Base-by-base conservation (phyloP, 1,284 basidiomycete genomes). In the Lentinula novae-zelandiae region DNA sequence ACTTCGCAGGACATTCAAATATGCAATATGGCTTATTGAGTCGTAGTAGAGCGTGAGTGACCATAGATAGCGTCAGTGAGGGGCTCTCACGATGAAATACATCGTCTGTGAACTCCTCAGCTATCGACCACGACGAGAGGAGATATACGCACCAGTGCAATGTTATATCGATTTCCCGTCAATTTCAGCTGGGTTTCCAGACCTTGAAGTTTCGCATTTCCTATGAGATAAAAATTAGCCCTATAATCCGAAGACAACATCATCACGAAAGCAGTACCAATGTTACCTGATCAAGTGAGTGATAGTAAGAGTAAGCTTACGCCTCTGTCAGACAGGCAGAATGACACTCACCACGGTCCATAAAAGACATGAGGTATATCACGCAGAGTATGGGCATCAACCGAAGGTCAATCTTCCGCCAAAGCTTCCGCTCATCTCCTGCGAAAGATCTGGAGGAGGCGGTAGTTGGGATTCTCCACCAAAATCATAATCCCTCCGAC, bases 131-230 rank as follows among this genome's bases (percentile, higher is more conserved):
- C 27, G 5, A 34, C 22, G 22, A 22, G 13, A 46, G 33, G 7
- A 31, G 10, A 48, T 27, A 15, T 3, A 65, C 67, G 66, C 72
- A 89, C 87, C 64, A 89, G 70, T 0, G 86, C 85, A 40, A 89
- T 83, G 65, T 89, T 89, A 64, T 84, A 89, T 67, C 78, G 75
- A 66, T 86, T 79, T 8, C 84, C 84, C 0, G 74, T 79, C 39
- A 89, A 73, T 57, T 82, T 17, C 0, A 89, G 74, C 65, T 89
- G 78, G 0, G 72, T 78, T 13, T 70, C 66, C 3, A 88, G 70
- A 0, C 87, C 87, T 63, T 87, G 83, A 13, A 90, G 72, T 65
- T 80, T 84, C 2, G 87, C 87, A 65, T 89, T 89, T 46, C 85
- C 86, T 86, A 60, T 49, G 2, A 31, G 7, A 38, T 13, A 17